Conservation (phyloP, 2,329 filamentous ascomycete species). For the Colletotrichum kahawae region DNA sequence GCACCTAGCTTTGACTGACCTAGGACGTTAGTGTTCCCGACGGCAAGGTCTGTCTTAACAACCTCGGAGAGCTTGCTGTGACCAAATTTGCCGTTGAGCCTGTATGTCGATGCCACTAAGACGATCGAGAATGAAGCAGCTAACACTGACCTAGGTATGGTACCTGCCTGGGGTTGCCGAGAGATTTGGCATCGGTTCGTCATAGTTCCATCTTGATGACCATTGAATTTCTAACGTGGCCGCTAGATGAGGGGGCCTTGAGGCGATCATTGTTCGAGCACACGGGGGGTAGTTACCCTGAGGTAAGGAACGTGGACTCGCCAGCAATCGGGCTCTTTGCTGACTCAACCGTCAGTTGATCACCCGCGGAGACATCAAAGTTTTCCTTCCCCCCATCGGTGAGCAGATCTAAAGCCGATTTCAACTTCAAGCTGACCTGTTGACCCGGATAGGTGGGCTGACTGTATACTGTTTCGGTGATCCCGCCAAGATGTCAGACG, state of each 20-base stretch:
- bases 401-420: slow-evolving; percentile 22
- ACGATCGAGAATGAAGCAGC: neutral
- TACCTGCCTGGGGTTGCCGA: slow-evolving; percentile 88
- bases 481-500: slow-evolving; percentile 90
- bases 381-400: slow-evolving; percentile 94
- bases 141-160: slow-evolving; percentile 59
- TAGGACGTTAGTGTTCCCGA: slow-evolving; percentile 60
- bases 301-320: slow-evolving; percentile 49
- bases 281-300: slow-evolving; percentile 94
- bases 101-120: slow-evolving; percentile 57
- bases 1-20: neutral
- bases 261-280: slow-evolving; percentile 91
- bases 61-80: slow-evolving; percentile 85
- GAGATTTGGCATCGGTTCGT: slow-evolving; percentile 83
- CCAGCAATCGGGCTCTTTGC: neutral
- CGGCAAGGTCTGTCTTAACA: slow-evolving; percentile 89
- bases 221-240: slow-evolving; percentile 27
- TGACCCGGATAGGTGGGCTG: slow-evolving; percentile 65
- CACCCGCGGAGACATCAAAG: slow-evolving; percentile 90
- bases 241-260: slow-evolving; percentile 79
- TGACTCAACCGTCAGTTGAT: slow-evolving; percentile 66
- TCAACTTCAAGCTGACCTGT: neutral
- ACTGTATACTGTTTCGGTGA: slow-evolving; percentile 98
- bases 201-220: neutral
- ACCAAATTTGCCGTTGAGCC: slow-evolving; percentile 98